These are phyloP conservation scores for Candolleomyces efflorescens DNA, from an alignment of 768 basidiomycete genomes.

Conservation along the genomic window DNA sequence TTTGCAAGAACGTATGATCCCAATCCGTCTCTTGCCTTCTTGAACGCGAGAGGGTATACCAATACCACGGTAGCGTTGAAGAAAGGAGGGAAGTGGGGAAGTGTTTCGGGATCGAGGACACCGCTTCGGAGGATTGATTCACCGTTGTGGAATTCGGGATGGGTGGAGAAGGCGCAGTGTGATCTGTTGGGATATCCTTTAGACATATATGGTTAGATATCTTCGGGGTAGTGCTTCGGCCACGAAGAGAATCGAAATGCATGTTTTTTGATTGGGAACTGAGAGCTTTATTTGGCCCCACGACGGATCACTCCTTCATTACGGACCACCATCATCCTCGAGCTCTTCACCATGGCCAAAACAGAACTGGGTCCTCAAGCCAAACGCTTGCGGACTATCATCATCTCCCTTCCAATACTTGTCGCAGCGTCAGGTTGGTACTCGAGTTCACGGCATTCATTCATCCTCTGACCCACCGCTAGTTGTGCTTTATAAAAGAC, in stretches of 20 bases:
- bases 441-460: neutral
- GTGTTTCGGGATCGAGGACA: conserved; percentile 22
- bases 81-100: conserved; percentile 28
- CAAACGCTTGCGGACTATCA: conserved; percentile 45
- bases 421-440: conserved; percentile 58
- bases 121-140: conserved; percentile 32
- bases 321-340: neutral
- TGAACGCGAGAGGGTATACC: conserved; percentile 38
- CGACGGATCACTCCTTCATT: neutral
- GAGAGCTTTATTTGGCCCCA: neutral
- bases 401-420: conserved; percentile 61
- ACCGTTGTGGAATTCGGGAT: conserved; percentile 25
- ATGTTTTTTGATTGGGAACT: neutral
- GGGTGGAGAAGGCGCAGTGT: conserved; percentile 36
- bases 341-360: conserved; percentile 19
- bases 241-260: neutral
- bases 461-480: conserved; percentile 1
- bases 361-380: conserved; percentile 30
- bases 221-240: neutral
- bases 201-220: neutral
- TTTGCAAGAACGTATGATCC: conserved; percentile 47
- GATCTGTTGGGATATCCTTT: conserved; percentile 23
- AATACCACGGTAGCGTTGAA: conserved; percentile 26
- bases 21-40: conserved; percentile 38
- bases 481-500: conserved; percentile 68